Conservation (phyloP, 805 yeast genomes). For the Starmerella tilneyi region DNA sequence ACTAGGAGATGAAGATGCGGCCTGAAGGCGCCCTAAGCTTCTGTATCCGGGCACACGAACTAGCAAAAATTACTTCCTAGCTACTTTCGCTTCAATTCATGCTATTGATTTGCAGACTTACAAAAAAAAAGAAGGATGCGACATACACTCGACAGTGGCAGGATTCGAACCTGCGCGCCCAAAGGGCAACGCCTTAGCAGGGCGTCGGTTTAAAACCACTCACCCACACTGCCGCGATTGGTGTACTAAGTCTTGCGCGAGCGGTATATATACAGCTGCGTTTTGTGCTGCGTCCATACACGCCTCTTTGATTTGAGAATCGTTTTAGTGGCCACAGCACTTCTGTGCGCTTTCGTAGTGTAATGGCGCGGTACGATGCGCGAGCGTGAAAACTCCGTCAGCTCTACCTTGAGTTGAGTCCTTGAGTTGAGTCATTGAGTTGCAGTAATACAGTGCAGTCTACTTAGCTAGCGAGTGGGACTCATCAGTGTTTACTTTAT, state of each 20-base stretch:
- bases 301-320: not conserved
- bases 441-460: too few species aligned
- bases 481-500: too few species aligned
- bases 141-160: slow-evolving; percentile 23
- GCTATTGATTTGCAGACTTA: too few species aligned
- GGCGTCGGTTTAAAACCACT: slow-evolving; percentile 27
- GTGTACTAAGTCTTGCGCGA: not conserved
- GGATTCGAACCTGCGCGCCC: slow-evolving; percentile 28
- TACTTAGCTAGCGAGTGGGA: too few species aligned
- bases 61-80: too few species aligned
- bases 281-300: too few species aligned
- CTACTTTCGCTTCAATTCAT: too few species aligned
- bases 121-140: not conserved
- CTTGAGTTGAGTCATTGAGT: too few species aligned
- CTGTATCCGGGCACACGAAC: not conserved
- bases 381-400: too few species aligned
- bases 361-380: too few species aligned
- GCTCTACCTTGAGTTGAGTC: too few species aligned
- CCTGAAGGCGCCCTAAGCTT: not conserved
- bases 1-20: not conserved
- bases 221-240: slow-evolving; percentile 23
- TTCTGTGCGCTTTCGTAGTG: not conserved
- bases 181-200: slow-evolving; percentile 27
- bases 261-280: not conserved
- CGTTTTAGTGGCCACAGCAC: not conserved